These are phyloP conservation scores for Saccharum hybrid DNA, from an alignment of 202 grass and related monocot species.

Conservation along the genomic window DNA sequence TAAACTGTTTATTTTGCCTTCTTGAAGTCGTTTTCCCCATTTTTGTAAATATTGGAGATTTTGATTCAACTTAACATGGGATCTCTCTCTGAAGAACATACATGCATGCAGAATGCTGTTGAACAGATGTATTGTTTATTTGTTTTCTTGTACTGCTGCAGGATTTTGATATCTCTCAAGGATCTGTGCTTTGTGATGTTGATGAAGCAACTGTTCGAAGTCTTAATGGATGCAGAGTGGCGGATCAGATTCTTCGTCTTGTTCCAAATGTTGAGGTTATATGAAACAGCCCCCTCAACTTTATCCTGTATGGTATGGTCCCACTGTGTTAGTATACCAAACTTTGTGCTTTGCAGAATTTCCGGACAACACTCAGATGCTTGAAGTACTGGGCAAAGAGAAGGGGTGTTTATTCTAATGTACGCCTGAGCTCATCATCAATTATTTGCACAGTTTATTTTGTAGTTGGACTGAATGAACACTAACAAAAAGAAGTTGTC, in stretches of 20 bases:
- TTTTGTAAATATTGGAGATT: constrained; percentile 17
- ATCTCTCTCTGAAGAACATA: background rate
- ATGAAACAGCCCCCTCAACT: background rate
- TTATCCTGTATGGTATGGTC: constrained; percentile 12
- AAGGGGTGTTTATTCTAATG: constrained; percentile 95
- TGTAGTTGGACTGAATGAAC: constrained; percentile 2
- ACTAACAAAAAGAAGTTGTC: background rate
- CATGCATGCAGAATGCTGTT: background rate
- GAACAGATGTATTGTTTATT: background rate
- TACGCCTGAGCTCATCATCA: constrained; percentile 48
- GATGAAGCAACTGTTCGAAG: constrained; percentile 87
- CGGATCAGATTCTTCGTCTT: constrained; percentile 91
- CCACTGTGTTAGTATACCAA: constrained; percentile 40
- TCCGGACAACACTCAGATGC: constrained; percentile 80
- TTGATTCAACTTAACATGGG: background rate
- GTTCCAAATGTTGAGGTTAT: constrained; percentile 86
- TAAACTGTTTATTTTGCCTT: constrained; percentile 22
- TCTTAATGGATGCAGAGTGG: constrained; percentile 95
- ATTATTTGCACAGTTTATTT: constrained; percentile 17
- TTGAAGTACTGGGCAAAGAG: constrained; percentile 94
- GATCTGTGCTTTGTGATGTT: constrained; percentile 71
- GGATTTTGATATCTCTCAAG: constrained; percentile 90
- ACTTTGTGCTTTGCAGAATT: constrained; percentile 66
- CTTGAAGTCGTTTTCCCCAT: background rate
- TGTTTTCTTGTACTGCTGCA: constrained; percentile 44